Evolutionary conservation across 2,329 filamentous ascomycete species (phyloP).

Genomic region (Verticillium alfalfae): DNA sequence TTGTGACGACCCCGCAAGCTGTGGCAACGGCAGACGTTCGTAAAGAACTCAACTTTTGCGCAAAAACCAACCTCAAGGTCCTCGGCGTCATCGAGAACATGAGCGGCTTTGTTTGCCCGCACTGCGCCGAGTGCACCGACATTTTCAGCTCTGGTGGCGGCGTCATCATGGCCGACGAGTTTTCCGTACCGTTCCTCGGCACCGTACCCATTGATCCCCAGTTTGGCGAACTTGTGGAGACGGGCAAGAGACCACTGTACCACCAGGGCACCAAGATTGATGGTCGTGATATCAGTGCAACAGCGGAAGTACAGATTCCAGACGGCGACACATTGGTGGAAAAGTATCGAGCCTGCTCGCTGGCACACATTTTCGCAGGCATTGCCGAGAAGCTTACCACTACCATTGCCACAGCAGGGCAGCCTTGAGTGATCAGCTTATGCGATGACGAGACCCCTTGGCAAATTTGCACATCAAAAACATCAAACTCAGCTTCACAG

Average conservation of each 20-base stretch:
- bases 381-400: slow-evolving; percentile 47
- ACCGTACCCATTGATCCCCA: slow-evolving; percentile 88
- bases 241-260: slow-evolving; percentile 58
- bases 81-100: slow-evolving; percentile 96
- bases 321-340: slow-evolving; percentile 46
- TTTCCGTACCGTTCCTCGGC: slow-evolving; percentile 77
- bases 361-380: slow-evolving; percentile 61
- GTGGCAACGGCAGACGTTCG: slow-evolving; percentile 90
- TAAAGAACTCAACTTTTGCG: slow-evolving; percentile 91
- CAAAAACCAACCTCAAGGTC: slow-evolving; percentile 72
- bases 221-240: slow-evolving; percentile 83
- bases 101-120: slow-evolving; percentile 81
- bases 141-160: slow-evolving; percentile 91
- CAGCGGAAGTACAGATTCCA: slow-evolving; percentile 13
- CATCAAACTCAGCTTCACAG: too few relatives aligned
- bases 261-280: slow-evolving; percentile 61
- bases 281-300: slow-evolving; percentile 44
- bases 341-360: slow-evolving; percentile 68
- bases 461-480: too few relatives aligned
- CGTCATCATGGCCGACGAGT: slow-evolving; percentile 81
- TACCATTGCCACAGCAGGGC: slow-evolving; percentile 8
- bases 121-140: slow-evolving; percentile 81
- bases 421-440: neutral
- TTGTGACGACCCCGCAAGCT: slow-evolving; percentile 94
- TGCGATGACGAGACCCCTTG: too few relatives aligned